phyloP scores from a whole-genome alignment of 257 asterid species.

The Leptodermis oblonga region DNA sequence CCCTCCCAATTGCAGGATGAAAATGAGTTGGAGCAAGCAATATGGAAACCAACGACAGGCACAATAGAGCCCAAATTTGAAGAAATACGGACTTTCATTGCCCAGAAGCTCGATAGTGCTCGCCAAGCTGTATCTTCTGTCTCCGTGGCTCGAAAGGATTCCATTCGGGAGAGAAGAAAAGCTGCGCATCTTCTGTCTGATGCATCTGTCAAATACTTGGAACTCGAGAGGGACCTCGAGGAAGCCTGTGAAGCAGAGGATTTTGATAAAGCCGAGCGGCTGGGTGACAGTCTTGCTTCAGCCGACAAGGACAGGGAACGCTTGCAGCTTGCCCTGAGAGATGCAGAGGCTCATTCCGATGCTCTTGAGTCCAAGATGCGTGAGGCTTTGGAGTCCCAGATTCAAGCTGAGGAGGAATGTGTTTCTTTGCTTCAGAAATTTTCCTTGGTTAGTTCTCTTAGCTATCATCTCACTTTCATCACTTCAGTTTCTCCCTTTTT shows the following conservation, averaged over 20 bases:
- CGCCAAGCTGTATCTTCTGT: conserved; percentile 25
- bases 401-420: conserved; percentile 40
- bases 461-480: not conserved
- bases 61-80: conserved; percentile 25
- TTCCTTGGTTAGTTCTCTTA: conserved; percentile 28
- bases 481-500: no score
- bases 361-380: conserved; percentile 34
- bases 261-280: conserved; percentile 43
- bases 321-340: conserved; percentile 19
- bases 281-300: conserved; percentile 36
- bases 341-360: conserved; percentile 34
- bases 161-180: conserved; percentile 36
- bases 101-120: conserved; percentile 28
- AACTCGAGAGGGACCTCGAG: conserved; percentile 38
- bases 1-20: not conserved
- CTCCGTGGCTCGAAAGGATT: conserved; percentile 31
- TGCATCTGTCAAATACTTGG: conserved; percentile 29
- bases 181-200: conserved; percentile 26
- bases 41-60: not conserved
- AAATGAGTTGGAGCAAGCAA: not conserved
- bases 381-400: conserved; percentile 28
- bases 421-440: conserved; percentile 33
- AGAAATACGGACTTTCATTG: conserved; percentile 20
- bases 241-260: conserved; percentile 49
- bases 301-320: conserved; percentile 36